Evolutionary conservation across 768 basidiomycete species (phyloP).

Genomic region (Leucocoprinus leucothites): DNA sequence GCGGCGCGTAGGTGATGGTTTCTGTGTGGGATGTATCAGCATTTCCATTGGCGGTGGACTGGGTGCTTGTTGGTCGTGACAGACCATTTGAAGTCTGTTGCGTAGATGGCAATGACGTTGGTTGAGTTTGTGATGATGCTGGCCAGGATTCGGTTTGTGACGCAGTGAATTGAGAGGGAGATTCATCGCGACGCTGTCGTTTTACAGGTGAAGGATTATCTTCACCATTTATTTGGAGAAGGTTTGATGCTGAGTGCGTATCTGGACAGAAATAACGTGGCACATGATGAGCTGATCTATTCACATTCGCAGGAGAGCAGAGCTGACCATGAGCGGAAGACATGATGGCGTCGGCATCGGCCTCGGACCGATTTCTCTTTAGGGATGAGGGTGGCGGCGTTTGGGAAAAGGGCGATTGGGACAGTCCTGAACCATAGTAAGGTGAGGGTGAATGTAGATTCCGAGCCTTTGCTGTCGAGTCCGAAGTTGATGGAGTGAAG

Average conservation of each 20-base stretch:
- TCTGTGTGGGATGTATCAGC: constrained; percentile 34
- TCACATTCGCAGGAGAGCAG: background rate
- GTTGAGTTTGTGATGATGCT: constrained; percentile 29
- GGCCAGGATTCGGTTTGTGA: constrained; percentile 33
- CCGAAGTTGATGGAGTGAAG: constrained; percentile 81
- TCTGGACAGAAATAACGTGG: constrained; percentile 45
- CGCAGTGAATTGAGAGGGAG: constrained; percentile 29
- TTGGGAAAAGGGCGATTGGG: constrained; percentile 48
- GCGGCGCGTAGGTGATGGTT: constrained; percentile 44
- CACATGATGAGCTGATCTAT: constrained; percentile 1
- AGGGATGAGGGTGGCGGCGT: constrained; percentile 50
- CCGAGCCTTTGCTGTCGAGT: constrained; percentile 42
- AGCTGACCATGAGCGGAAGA: constrained; percentile 18
- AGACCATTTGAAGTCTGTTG: constrained; percentile 39
- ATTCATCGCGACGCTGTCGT: constrained; percentile 58
- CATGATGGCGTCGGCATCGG: constrained; percentile 47
- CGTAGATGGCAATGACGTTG: constrained; percentile 21
- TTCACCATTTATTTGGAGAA: constrained; percentile 49
- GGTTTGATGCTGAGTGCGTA: constrained; percentile 49
- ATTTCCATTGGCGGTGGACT: constrained; percentile 42
- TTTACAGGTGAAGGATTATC: constrained; percentile 71
- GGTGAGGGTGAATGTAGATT: constrained; percentile 54
- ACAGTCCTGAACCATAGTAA: constrained; percentile 40
- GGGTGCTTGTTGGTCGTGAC: constrained; percentile 44
- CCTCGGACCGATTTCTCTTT: constrained; percentile 42